phyloP scores from a whole-genome alignment of 345 rosid genomes.

The Cochlearia excelsa region DNA sequence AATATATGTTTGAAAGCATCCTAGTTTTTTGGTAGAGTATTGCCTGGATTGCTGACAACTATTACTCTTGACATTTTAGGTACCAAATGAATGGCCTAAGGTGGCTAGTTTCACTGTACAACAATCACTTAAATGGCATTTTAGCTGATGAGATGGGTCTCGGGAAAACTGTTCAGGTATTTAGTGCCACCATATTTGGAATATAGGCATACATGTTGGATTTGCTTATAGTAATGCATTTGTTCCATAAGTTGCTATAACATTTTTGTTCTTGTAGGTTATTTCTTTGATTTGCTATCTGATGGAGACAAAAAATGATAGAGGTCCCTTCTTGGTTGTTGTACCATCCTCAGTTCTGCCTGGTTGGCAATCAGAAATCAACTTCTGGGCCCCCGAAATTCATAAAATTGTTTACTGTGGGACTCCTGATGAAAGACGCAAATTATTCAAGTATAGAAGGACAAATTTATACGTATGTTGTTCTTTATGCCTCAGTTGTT shows the following conservation, averaged over 20 bases:
- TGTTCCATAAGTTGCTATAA: not conserved
- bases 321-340: conserved; percentile 88
- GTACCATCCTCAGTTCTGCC: conserved; percentile 87
- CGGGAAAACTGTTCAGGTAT: conserved; percentile 93
- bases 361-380: conserved; percentile 81
- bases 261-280: conserved; percentile 44
- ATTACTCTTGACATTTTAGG: conserved; percentile 42
- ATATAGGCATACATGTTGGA: not conserved
- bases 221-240: conserved; percentile 10
- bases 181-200: not conserved
- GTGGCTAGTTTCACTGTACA: conserved; percentile 85
- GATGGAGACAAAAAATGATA: conserved; percentile 82
- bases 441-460: conserved; percentile 61
- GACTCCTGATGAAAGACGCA: conserved; percentile 87
- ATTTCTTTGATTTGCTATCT: conserved; percentile 76
- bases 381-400: conserved; percentile 76
- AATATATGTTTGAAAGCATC: conserved; percentile 6
- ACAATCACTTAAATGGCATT: conserved; percentile 86
- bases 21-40: conserved; percentile 3
- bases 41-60: conserved; percentile 22
- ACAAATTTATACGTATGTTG: not conserved
- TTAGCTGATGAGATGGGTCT: conserved; percentile 99
- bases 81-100: conserved; percentile 89
- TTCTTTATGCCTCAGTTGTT: conserved; percentile 2
- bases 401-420: conserved; percentile 73